These are phyloP conservation scores for Phytopythium ostracodes DNA, from an alignment of 352 stramenopile genomes.

Conservation along the genomic window DNA sequence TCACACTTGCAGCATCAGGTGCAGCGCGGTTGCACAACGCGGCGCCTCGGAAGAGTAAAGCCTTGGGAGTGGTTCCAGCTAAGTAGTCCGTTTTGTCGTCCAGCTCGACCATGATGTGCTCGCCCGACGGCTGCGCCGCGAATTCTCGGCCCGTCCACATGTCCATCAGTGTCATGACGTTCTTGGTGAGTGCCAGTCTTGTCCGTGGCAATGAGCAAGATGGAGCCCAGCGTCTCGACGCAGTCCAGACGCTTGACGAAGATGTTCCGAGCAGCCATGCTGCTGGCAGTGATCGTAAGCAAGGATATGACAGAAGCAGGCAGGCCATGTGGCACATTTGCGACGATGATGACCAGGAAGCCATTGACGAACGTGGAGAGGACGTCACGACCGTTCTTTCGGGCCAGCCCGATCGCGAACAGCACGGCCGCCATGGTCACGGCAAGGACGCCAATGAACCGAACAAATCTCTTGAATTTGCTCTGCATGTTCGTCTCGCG, in stretches of 20 bases:
- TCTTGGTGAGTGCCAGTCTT: conserved; percentile 92
- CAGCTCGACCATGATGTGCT: conserved; percentile 27
- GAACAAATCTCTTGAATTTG: conserved; percentile 41
- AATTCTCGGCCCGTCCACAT: conserved; percentile 33
- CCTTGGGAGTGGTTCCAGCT: conserved; percentile 16
- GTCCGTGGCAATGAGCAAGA: conserved; percentile 89
- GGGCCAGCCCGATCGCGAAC: conserved; percentile 30
- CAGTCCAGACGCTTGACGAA: conserved; percentile 88
- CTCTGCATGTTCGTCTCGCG: conserved; percentile 41
- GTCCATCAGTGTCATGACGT: conserved; percentile 55
- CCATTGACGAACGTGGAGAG: conserved; percentile 39
- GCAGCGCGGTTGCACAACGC: conserved; percentile 36
- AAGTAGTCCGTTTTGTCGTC: conserved; percentile 32
- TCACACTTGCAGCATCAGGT: conserved; percentile 7
- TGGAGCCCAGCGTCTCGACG: conserved; percentile 87
- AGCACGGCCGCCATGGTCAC: conserved; percentile 25
- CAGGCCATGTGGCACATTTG: conserved; percentile 83
- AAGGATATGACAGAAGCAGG: conserved; percentile 88
- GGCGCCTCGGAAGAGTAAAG: conserved; percentile 28
- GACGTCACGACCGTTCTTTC: conserved; percentile 30
- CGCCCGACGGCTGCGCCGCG: conserved; percentile 20
- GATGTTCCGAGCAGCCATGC: conserved; percentile 73
- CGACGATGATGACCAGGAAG: conserved; percentile 52
- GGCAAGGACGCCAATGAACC: conserved; percentile 36
- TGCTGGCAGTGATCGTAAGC: conserved; percentile 84